Evolutionary conservation across 306 rosid genomes (phyloP), one percentile per base, ranked within the genome.

Genomic region (Parietaria judaica): DNA sequence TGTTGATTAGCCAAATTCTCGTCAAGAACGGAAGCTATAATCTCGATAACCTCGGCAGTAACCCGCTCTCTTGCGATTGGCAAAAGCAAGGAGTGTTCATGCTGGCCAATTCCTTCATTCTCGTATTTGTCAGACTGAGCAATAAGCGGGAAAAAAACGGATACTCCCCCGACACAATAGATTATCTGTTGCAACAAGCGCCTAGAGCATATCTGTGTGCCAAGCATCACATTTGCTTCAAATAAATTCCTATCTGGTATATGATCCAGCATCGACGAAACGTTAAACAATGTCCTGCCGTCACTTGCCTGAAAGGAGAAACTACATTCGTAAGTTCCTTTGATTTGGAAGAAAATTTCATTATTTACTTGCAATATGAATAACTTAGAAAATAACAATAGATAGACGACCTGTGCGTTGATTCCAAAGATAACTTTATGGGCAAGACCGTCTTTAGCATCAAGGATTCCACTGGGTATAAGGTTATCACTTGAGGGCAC

Each of bases 161-260:
- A 85, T 46, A 92, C 98, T 23, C 98, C 98, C 45, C 96, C 98
- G 54, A 92, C 98, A 36, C 98, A 92, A 76, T 92, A 88, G 62
- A 92, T 86, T 76, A 88, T 92, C 79, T 86, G 85, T 76, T 86
- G 96, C 76, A 92, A 74, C 65, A 88, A 77, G 67, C 98, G 89
- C 55, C 98, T 84, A 17, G 98, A 92, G 66, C 98, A 92, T 71
- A 88, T 75, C 67, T 88, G 95, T 48, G 96, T 92, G 70, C 95
- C 96, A 73, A 74, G 86, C 81, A 80, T 73, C 71, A 86, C 92
- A 66, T 78, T 73, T 66, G 94, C 95, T 82, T 92, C 89, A 70
- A 92, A 88, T 44, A 79, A 82, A 65, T 79, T 86, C 80, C 71
- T 88, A 60, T 84, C 96, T 45, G 70, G 67, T 54, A 81, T 76